Evolutionary conservation across 192 early-diverging fungal genomes (phyloP), one percentile per base, ranked within the genome.

Genomic region (Linnemannia elongata): DNA sequence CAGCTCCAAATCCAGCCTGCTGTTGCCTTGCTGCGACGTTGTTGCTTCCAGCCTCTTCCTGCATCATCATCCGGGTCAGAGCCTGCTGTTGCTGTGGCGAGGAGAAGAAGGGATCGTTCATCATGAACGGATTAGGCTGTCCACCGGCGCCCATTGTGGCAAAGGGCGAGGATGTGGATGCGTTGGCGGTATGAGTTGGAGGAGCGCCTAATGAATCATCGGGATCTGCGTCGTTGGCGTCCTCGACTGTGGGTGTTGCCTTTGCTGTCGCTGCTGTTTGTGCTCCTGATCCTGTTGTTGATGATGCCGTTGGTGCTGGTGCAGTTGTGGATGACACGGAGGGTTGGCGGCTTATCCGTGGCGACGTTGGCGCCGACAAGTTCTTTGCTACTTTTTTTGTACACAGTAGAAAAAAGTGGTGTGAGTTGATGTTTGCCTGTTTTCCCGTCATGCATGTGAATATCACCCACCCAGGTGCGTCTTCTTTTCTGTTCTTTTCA

Each of bases 141-240:
- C 33, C 18, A 76, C 17, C 18, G 36, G 33, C 18, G 73, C 20
- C 20, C 77, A 66, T 42, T 41, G 63, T 2, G 7, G 70, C 81
- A 77, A 72, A 74, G 15, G 75, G 57, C 6, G 76, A 78, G 27
- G 76, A 22, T 33, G 68, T 6, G 17, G 76, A 36, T 60, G 68
- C 12, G 6, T 15, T 42, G 47, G 66, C 7, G 10, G 60, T 66
- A 24, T 52, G 41, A 13, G 79, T 17, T 44, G 75, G 72, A 57
- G 91, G 91, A 4, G 91, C 91, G 24, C 91, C 91, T 33, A 91
- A 27, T 52, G 80, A 84, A 30, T 91, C 91, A 75, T 89, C 88
- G 24, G 91, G 91, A 78, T 91, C 91, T 17, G 82, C 88, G 75
- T 91, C 89, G 52, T 75, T 39, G n/a, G n/a, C 17, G 73, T 81